phyloP scores from a whole-genome alignment of 2,329 filamentous ascomycete genomes.

The Paraphoma sp. region DNA sequence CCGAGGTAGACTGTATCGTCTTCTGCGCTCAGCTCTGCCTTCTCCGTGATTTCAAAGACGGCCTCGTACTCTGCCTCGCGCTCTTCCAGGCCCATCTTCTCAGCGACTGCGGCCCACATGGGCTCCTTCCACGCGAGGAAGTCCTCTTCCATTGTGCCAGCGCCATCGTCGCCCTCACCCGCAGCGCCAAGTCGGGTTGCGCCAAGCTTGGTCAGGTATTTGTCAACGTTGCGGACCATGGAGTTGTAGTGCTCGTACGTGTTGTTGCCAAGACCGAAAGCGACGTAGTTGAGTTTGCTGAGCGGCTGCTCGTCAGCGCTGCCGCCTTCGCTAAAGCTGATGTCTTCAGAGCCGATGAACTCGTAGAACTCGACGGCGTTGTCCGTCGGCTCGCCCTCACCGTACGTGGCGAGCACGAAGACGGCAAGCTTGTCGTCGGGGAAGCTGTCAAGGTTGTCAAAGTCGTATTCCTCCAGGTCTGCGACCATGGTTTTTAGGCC shows the following conservation, averaged over 20 bases:
- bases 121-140: slow-evolving; percentile 99
- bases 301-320: slow-evolving; percentile 72
- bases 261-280: slow-evolving; percentile 97
- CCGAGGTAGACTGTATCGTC: slow-evolving; percentile 88
- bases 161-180: slow-evolving; percentile 96
- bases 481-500: slow-evolving; percentile 98
- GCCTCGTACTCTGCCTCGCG: slow-evolving; percentile 96
- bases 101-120: slow-evolving; percentile 89
- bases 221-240: slow-evolving; percentile 92
- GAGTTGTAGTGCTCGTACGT: slow-evolving; percentile 99
- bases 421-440: slow-evolving; percentile 90
- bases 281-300: slow-evolving; percentile 85
- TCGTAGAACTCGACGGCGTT: slow-evolving; percentile 99
- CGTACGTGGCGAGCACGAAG: slow-evolving; percentile 96
- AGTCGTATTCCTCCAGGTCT: slow-evolving; percentile 97
- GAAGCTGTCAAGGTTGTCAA: slow-evolving; percentile 87
- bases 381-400: slow-evolving; percentile 97
- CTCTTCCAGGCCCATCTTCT: slow-evolving; percentile 88
- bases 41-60: slow-evolving; percentile 81
- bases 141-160: slow-evolving; percentile 99
- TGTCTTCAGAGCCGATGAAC: slow-evolving; percentile 84
- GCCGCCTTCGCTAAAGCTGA: slow-evolving; percentile 76
- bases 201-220: slow-evolving; percentile 80
- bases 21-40: slow-evolving; percentile 74
- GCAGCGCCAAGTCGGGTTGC: slow-evolving; percentile 84